phyloP scores from a whole-genome alignment of 495 filamentous ascomycete genomes.

The Daldinia caldariorum region DNA sequence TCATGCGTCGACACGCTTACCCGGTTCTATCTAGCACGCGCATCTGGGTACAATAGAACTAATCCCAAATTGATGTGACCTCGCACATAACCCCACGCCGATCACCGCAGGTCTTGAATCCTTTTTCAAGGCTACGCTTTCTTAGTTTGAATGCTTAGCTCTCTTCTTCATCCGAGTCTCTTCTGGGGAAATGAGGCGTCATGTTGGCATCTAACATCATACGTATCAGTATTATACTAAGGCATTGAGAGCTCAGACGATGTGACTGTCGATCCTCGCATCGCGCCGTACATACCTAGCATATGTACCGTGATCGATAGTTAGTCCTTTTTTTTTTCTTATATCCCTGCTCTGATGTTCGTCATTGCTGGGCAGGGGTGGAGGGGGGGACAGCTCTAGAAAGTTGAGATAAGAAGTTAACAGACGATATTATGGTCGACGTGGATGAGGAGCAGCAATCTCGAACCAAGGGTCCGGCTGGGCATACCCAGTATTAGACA shows the following conservation, averaged over 20 bases:
- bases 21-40: conserved; percentile 44
- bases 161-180: conserved; percentile 28
- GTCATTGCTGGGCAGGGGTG: conserved; percentile 41
- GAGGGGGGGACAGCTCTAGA: not conserved
- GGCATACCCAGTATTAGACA: conserved; percentile 1
- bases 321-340: conserved; percentile 13
- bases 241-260: conserved; percentile 46
- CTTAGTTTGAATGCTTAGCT: conserved; percentile 29
- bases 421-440: conserved; percentile 4
- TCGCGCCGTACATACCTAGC: conserved; percentile 31
- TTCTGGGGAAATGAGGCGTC: conserved; percentile 45
- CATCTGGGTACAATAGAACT: conserved; percentile 39
- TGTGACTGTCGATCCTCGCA: conserved; percentile 47
- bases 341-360: conserved; percentile 40
- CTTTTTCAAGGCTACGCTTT: conserved; percentile 19
- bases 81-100: conserved; percentile 41
- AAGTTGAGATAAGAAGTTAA: conserved; percentile 28
- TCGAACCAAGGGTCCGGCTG: not conserved
- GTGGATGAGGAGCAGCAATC: not conserved
- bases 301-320: conserved; percentile 44
- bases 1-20: conserved; percentile 41
- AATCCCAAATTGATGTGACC: conserved; percentile 43
- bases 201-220: conserved; percentile 36
- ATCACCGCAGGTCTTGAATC: conserved; percentile 43
- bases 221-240: conserved; percentile 9